Conservation (phyloP, 2,329 filamentous ascomycete species). For the Colletotrichum sp. region DNA sequence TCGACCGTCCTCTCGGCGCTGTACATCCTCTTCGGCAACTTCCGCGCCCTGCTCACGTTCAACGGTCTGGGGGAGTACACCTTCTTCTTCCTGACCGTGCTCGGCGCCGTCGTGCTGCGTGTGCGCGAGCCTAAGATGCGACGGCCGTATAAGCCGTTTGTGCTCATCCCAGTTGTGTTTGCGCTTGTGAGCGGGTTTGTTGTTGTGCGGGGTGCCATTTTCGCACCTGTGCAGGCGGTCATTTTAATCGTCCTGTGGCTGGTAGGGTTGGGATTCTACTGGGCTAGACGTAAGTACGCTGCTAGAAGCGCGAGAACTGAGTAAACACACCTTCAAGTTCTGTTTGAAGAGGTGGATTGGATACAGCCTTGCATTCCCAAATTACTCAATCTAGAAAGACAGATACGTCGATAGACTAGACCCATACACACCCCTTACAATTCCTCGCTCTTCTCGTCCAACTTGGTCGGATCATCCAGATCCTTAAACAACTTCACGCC, state of each 20-base stretch:
- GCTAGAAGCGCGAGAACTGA: not conserved
- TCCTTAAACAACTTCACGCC: constrained; percentile 43
- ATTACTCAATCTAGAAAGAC: not conserved
- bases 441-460: constrained; percentile 8
- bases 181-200: constrained; percentile 64
- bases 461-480: constrained; percentile 38
- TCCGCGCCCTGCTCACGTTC: constrained; percentile 65
- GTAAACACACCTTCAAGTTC: too few relatives aligned
- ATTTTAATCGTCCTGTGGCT: constrained; percentile 58
- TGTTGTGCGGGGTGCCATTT: constrained; percentile 62
- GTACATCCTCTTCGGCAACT: constrained; percentile 66
- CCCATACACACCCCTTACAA: not conserved
- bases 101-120: constrained; percentile 62
- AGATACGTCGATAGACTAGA: not conserved
- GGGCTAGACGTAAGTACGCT: constrained; percentile 8
- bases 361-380: not conserved
- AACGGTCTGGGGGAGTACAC: constrained; percentile 65
- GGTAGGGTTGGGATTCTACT: constrained; percentile 51
- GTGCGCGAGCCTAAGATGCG: constrained; percentile 58
- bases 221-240: constrained; percentile 58
- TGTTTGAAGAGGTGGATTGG: not conserved
- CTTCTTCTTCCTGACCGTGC: constrained; percentile 68
- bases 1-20: constrained; percentile 54
- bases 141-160: constrained; percentile 60
- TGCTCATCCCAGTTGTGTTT: constrained; percentile 58